Conservation (phyloP, 768 basidiomycete genomes). For the Boletus tomentosulus region DNA sequence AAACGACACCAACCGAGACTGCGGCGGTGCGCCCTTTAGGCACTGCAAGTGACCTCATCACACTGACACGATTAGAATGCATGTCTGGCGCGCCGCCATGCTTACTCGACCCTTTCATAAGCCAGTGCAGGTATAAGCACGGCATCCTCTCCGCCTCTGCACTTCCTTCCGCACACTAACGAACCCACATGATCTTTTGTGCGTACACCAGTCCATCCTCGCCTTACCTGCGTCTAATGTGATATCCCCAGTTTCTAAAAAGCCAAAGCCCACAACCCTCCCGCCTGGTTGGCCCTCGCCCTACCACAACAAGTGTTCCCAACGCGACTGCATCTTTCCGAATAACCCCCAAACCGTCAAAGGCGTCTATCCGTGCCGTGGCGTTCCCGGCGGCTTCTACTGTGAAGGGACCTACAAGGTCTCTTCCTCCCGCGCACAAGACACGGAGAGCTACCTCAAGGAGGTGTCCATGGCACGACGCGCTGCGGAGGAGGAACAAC, state of each 20-base stretch:
- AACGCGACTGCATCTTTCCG: constrained; percentile 29
- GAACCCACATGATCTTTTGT: constrained; percentile 28
- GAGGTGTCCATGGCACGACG: constrained; percentile 22
- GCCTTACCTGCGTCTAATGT: neutral
- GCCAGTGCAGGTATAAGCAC: constrained; percentile 12
- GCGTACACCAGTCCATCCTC: constrained; percentile 7
- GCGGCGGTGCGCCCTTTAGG: constrained; percentile 19
- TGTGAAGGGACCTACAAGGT: constrained; percentile 34
- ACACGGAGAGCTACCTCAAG: constrained; percentile 30
- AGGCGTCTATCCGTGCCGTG: constrained; percentile 32
- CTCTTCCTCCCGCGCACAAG: constrained; percentile 31
- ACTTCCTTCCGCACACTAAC: constrained; percentile 11
- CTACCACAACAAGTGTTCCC: constrained; percentile 35
- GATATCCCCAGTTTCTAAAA: constrained; percentile 25
- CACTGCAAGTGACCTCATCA: constrained; percentile 27
- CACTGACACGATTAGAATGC: constrained; percentile 31
- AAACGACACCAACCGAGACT: constrained; percentile 10
- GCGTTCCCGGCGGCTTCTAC: constrained; percentile 32
- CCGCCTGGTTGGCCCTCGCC: constrained; percentile 35
- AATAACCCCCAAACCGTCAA: constrained; percentile 29
- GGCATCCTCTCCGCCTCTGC: neutral
- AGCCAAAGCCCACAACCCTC: constrained; percentile 25
- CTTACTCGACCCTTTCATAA: constrained; percentile 27
- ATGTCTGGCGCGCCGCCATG: constrained; percentile 21
- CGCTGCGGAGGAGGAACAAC: constrained; percentile 28